These are phyloP conservation scores for Entoloma clypeatum DNA, from an alignment of 1,284 basidiomycete species.

Conservation along the genomic window DNA sequence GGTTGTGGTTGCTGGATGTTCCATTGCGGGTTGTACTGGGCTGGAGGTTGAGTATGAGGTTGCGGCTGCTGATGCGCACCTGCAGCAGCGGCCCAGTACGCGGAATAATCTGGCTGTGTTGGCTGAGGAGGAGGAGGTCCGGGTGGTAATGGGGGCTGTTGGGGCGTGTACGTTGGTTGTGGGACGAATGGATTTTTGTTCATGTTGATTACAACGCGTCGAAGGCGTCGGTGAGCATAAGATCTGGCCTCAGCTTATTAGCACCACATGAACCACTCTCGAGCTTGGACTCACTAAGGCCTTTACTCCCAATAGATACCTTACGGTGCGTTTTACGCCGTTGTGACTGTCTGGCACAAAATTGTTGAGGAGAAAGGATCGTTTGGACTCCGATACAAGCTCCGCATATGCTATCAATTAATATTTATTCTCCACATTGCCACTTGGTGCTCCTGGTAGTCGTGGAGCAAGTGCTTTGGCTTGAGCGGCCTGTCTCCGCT, in stretches of 20 bases:
- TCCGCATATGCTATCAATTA: conserved; percentile 7
- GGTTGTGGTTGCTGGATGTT: conserved; percentile 52
- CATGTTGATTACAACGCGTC: conserved; percentile 39
- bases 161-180: conserved; percentile 59
- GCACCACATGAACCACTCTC: conserved; percentile 2
- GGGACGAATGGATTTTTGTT: conserved; percentile 80
- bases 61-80: conserved; percentile 46
- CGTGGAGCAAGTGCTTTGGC: conserved; percentile 55
- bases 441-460: conserved; percentile 46
- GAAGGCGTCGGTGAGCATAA: conserved; percentile 18
- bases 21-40: conserved; percentile 64
- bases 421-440: conserved; percentile 22
- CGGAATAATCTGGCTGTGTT: conserved; percentile 65
- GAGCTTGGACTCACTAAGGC: conserved; percentile 9
- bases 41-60: conserved; percentile 39
- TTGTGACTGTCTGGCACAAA: conserved; percentile 4
- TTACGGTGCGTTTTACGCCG: conserved; percentile 6
- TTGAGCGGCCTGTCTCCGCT: conserved; percentile 50
- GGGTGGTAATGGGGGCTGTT: conserved; percentile 73
- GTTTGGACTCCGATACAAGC: conserved; percentile 18
- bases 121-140: conserved; percentile 72
- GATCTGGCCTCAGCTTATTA: conserved; percentile 8
- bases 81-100: conserved; percentile 68
- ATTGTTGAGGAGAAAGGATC: conserved; percentile 2
- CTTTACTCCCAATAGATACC: conserved; percentile 6